Base-by-base conservation (phyloP, 164 flowering plant genomes). In the Sedum album region DNA sequence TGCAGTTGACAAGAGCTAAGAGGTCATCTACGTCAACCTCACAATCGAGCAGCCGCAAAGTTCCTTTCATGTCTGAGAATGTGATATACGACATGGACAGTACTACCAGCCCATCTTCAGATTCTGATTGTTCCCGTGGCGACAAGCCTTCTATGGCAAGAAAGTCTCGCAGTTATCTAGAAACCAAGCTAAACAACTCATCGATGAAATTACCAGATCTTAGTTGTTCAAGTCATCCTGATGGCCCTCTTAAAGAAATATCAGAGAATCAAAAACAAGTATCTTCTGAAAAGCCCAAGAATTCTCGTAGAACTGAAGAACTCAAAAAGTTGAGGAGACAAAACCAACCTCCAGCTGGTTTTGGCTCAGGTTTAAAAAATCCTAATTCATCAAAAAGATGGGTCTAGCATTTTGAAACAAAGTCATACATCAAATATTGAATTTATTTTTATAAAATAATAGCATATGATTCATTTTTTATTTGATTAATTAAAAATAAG, bases 1-100 rank as follows among this genome's bases (percentile, higher is more conserved):
- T 83, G 66, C 84, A 86, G 39, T 72, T 86, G 8, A 82, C 89
- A 35, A 88, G 93, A 75, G 79, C 81, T 31, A 77, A 80, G 28
- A 84, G 96, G 70, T 75, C 87, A 46, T 93, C 97, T 38, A 77
- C 74, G 61, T 65, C 84, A 42, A 15, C 74, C 23, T 71, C 82
- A 67, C 70, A 42, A 31, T 31, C 80, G 53, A 74, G 55, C 60
- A 23, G 11, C 57, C 63, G 39, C 69, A 76, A 66, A 66, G 62
- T 73, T 30, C 96, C 96, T 13, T 48, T 75, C 67, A 82, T 90
- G 94, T 66, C 80, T 48, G 86, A 88, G 44, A 93, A 93, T 66
- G 68, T 90, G 4, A 65, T 93, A 46, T 90, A 85, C 69, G 96
- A 88, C 70, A 85, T 93, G 96, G 97, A 89, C 31, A 85, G 84